Base-by-base conservation (phyloP, 108 stramenopile genomes). In the Cyclotella distinguenda region DNA sequence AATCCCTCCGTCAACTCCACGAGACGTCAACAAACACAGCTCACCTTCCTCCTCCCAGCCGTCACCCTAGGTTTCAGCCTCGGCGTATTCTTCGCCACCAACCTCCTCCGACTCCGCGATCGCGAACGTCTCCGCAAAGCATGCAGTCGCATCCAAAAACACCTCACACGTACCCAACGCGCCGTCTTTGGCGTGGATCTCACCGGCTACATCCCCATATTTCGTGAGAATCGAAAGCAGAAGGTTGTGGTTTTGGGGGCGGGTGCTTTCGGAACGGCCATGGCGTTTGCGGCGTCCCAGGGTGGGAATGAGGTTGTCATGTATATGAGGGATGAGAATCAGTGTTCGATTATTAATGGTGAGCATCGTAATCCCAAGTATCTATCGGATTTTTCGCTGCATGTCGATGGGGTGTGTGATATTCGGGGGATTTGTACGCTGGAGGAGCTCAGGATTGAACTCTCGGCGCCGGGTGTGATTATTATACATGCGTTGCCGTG, bases 401-500 rank as follows among this genome's bases (percentile, higher is more conserved):
- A 61, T 38, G 39, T 60, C 30, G 70, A 64, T 34, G 82, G 82
- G 19, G 66, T 82, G 23, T 44, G 32, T 27, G 84, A 86, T 1
- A 81, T 81, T 74, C 80, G 40, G 36, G 76, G 60, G 3, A 82
- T 66, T 64, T 82, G 79, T 45, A 77, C 49, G 8, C 16, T 43
- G 35, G 70, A 63, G 18, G 75, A 71, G 9, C 39, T 70, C 19
- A 64, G 51, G 42, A 22, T 56, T 9, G 65, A 73, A n/a, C 27
- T 78, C n/a, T 13, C 23, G 13, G 28, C 68, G 0, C 76, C 70
- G 1, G 67, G 60, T 1, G 66, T 82, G 7, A 60, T 93, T 22
- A 66, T 95, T 16, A 84, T 95, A 28, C 64, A 84, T 48, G 86
- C 88, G 7, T 64, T 95, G 44, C 94, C 94, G 7, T 86, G 86